These are phyloP conservation scores for Zasmidium cellare DNA, from an alignment of 2,329 filamentous ascomycete species.

Conservation along the genomic window DNA sequence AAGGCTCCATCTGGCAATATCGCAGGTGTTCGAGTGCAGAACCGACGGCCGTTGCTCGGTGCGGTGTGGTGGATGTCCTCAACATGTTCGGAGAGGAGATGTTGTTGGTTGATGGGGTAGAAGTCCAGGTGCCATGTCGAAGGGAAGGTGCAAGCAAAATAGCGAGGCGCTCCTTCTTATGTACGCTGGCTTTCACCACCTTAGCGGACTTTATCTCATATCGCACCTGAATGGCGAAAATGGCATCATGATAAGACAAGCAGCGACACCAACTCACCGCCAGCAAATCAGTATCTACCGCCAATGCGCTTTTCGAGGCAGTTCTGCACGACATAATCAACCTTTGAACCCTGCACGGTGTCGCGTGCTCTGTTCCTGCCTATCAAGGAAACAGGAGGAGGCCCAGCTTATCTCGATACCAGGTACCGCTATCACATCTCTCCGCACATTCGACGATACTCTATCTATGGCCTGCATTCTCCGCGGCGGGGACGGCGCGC, in stretches of 20 bases:
- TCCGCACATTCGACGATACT: conserved; percentile 6
- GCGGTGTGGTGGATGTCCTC: not conserved
- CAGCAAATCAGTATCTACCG: conserved; percentile 5
- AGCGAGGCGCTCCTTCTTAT: conserved; percentile 3
- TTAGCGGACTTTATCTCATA: not conserved
- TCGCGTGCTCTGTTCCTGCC: conserved; percentile 11
- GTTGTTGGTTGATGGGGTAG: not conserved
- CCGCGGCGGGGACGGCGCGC: not conserved
- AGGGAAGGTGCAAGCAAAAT: not conserved
- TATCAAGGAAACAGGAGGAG: conserved; percentile 3
- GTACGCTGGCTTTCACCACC: not conserved
- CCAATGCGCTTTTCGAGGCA: not conserved
- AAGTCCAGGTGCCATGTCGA: not conserved
- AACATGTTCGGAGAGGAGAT: not conserved
- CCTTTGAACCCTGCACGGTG: conserved; percentile 3
- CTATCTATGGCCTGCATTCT: not conserved
- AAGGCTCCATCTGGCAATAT: not conserved
- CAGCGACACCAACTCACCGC: not conserved
- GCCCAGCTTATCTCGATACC: conserved; percentile 11
- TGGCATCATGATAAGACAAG: not conserved
- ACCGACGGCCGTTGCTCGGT: conserved; percentile 6
- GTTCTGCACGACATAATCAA: conserved; percentile 5
- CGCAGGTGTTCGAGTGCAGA: not conserved
- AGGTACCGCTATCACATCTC: not conserved
- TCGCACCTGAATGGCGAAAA: not conserved